These are phyloP conservation scores for Pisolithus albus DNA, from an alignment of 768 basidiomycete genomes.

Conservation along the genomic window DNA sequence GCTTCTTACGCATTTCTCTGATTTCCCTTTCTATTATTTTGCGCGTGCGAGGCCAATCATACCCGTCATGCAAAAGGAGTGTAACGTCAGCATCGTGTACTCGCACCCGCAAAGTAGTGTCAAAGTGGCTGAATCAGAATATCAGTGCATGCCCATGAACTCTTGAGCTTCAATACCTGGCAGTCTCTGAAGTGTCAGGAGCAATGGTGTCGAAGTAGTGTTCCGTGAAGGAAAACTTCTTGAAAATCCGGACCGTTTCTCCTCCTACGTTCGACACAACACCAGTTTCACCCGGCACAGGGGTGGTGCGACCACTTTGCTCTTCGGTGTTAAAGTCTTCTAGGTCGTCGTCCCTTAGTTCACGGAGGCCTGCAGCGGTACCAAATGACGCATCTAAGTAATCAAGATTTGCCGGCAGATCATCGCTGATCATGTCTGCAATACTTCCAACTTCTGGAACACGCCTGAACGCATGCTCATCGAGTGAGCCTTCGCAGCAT, in stretches of 20 bases:
- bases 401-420: conserved; percentile 82
- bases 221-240: conserved; percentile 59
- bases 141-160: conserved; percentile 10
- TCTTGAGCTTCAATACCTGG: conserved; percentile 43
- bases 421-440: conserved; percentile 87
- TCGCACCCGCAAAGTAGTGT: conserved; percentile 46
- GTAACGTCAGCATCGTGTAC: conserved; percentile 57
- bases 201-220: conserved; percentile 66
- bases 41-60: conserved; percentile 87
- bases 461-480: conserved; percentile 72
- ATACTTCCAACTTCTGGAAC: conserved; percentile 71
- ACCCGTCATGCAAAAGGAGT: conserved; percentile 84
- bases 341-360: conserved; percentile 64
- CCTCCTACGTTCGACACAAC: conserved; percentile 63
- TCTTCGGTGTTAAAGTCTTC: conserved; percentile 51
- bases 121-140: conserved; percentile 31
- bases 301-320: conserved; percentile 9
- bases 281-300: conserved; percentile 28
- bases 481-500: conserved; percentile 53
- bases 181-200: conserved; percentile 34
- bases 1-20: conserved; percentile 76
- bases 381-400: conserved; percentile 84
- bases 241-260: conserved; percentile 79
- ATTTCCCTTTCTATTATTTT: conserved; percentile 82
- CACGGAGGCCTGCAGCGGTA: conserved; percentile 67